Conservation (phyloP, 495 filamentous ascomycete species). For the Trichoderma gamsii region DNA sequence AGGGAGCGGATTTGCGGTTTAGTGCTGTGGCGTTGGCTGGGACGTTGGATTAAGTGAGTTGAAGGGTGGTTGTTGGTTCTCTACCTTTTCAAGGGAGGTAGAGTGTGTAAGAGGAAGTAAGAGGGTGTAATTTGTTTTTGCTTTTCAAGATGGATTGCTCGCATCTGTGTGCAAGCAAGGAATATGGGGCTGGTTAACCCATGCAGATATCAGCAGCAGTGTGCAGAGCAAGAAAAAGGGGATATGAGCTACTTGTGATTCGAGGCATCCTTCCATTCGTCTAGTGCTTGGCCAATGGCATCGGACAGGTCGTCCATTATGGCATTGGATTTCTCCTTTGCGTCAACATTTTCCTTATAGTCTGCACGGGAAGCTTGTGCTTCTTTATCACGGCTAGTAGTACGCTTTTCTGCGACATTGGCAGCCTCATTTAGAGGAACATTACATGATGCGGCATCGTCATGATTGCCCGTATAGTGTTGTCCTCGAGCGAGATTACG, state of each 20-base stretch:
- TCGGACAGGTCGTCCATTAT: background rate
- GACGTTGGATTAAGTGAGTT: constrained; percentile 46
- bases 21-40: constrained; percentile 66
- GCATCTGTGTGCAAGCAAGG: background rate
- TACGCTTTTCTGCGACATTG: too few species aligned
- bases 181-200: background rate
- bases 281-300: background rate
- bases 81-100: background rate
- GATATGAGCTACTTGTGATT: background rate
- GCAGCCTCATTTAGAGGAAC: background rate
- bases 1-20: constrained; percentile 63
- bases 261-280: background rate
- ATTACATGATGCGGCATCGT: background rate
- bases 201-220: background rate
- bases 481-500: background rate
- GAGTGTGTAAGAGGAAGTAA: background rate
- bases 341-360: background rate
- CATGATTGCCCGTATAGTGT: background rate
- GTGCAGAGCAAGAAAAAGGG: background rate
- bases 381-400: too few species aligned
- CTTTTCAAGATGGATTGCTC: background rate
- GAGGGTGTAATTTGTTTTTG: background rate
- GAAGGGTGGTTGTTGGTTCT: background rate
- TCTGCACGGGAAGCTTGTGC: too few species aligned
- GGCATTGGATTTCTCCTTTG: background rate